Evolutionary conservation across 164 flowering plant species (phyloP), one percentile per base, ranked within the genome.

Genomic region (Magnolia officinalis): DNA sequence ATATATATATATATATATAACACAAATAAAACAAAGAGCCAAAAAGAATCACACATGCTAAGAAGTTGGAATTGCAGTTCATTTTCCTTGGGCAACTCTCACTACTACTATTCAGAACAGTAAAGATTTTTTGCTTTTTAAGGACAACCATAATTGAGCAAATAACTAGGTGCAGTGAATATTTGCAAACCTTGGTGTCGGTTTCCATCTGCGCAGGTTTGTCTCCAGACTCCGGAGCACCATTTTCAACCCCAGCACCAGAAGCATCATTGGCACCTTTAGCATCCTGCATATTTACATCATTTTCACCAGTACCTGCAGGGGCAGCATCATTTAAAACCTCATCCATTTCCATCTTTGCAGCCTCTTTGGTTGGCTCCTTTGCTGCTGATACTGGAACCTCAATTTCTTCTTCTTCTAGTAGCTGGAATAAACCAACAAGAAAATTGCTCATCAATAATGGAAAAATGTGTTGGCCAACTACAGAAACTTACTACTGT

Each of bases 341-440:
- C 51, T 89, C 93, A 85, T 93, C 97, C 72, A 93, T 91, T 3
- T 92, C 98, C 98, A 92, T 92, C 82, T 87, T 92, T 8, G 89
- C 70, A 66, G 83, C 72, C 76, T 89, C 92, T 59, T 88, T 86
- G 4, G 79, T 72, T 19, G 87, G 77, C 82, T 95, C 97, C 79
- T 87, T 89, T 24, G 83, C 82, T 69, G 68, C 21, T 20, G 73
- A 63, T 20, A 93, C 98, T 31, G 95, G 92, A 77, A 92, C 87
- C 70, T 94, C 97, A 69, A 83, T 79, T 66, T 92, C 96, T 72
- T 92, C 97, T 82, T 94, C 98, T 79, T 92, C 97, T 79, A 94
- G 51, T 8, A 92, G 90, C 96, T 94, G 77, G 51, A 80, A 61
- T 70, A 75, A 75, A 65, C 10, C 63, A 16, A 37, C 18, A 63